Evolutionary conservation across 768 basidiomycete genomes (phyloP).

Genomic region (Mycena metata): DNA sequence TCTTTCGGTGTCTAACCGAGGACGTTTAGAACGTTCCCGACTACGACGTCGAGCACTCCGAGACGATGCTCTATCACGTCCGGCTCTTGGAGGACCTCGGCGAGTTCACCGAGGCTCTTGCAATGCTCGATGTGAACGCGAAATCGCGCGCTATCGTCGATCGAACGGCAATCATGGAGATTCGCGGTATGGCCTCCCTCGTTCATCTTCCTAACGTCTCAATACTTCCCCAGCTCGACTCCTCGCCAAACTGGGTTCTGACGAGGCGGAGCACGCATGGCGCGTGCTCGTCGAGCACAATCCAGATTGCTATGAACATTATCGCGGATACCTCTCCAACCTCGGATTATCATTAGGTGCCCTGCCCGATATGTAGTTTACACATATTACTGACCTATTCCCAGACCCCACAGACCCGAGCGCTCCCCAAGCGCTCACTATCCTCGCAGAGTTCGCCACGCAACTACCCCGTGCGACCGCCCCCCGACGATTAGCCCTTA

Average conservation of each 20-base stretch:
- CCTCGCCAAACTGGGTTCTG: conserved; percentile 72
- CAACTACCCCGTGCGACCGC: conserved; percentile 78
- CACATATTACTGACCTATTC: conserved; percentile 36
- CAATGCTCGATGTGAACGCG: conserved; percentile 72
- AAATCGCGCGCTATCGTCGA: conserved; percentile 80
- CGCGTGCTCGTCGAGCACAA: conserved; percentile 86
- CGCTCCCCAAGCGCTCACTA: conserved; percentile 64
- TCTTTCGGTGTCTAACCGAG: conserved; percentile 1
- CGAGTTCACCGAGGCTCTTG: conserved; percentile 70
- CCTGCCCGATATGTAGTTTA: conserved; percentile 36
- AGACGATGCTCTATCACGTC: conserved; percentile 84
- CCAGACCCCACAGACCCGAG: conserved; percentile 61
- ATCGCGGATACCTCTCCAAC: conserved; percentile 76
- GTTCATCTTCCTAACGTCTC: conserved; percentile 5
- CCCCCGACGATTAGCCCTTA: conserved; percentile 81
- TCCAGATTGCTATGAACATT: conserved; percentile 86
- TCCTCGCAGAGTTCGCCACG: conserved; percentile 71
- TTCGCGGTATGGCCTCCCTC: conserved; percentile 63
- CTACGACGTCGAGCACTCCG: conserved; percentile 87
- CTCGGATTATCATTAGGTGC: conserved; percentile 77
- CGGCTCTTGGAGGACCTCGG: conserved; percentile 80
- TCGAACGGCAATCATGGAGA: conserved; percentile 75
- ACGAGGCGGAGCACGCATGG: conserved; percentile 88
- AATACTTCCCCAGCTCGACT: conserved; percentile 72
- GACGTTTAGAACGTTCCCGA: conserved; percentile 74